phyloP scores from a whole-genome alignment of 2,329 filamentous ascomycete genomes.

The Xylariaceae sp. region DNA sequence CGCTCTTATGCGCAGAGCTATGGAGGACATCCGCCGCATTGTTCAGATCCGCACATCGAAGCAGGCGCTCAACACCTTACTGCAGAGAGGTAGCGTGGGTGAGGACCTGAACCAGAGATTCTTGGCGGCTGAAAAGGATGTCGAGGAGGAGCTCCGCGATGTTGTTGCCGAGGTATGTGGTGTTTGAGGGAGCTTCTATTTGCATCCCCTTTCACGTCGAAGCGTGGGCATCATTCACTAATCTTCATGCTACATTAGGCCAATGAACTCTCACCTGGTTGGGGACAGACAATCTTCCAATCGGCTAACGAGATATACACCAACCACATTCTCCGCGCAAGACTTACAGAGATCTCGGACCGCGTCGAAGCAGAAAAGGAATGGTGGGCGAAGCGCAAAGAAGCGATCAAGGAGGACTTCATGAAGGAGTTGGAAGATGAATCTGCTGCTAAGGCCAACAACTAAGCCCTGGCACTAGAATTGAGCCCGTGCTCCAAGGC shows the following conservation, averaged over 20 bases:
- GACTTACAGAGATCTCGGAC: slow-evolving; percentile 69
- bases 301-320: slow-evolving; percentile 92
- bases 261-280: slow-evolving; percentile 80
- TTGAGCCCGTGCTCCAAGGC: slow-evolving; percentile 59
- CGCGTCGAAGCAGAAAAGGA: slow-evolving; percentile 70
- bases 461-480: slow-evolving; percentile 61
- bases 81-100: slow-evolving; percentile 88
- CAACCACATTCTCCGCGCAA: slow-evolving; percentile 70
- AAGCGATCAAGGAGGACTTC: slow-evolving; percentile 67
- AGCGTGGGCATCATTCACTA: not conserved
- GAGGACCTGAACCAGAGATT: slow-evolving; percentile 96
- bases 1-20: slow-evolving; percentile 79
- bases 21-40: slow-evolving; percentile 89
- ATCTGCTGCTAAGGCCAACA: slow-evolving; percentile 30
- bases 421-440: slow-evolving; percentile 77
- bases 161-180: slow-evolving; percentile 78
- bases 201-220: not conserved
- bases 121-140: slow-evolving; percentile 87
- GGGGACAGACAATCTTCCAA: slow-evolving; percentile 96
- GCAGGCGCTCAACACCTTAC: slow-evolving; percentile 72
- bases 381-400: slow-evolving; percentile 87
- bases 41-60: slow-evolving; percentile 85
- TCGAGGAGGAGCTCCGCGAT: slow-evolving; percentile 91
- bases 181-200: not conserved
- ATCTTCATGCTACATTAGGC: slow-evolving; percentile 53